phyloP scores from a whole-genome alignment of 2,329 filamentous ascomycete species.

The Diaporthe amygdali region DNA sequence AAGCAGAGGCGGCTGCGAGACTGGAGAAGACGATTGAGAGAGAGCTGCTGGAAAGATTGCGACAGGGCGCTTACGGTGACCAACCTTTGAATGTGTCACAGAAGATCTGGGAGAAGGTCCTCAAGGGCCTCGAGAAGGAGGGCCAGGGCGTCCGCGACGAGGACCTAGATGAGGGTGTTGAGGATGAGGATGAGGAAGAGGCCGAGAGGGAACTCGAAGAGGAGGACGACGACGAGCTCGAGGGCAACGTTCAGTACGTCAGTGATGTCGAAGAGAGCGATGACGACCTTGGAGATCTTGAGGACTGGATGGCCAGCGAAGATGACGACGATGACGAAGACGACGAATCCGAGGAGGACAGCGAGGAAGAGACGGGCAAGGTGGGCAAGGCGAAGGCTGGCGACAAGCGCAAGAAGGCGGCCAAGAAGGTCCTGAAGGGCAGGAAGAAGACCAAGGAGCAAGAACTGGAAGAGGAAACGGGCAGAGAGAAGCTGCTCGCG shows the following conservation, averaged over 20 bases:
- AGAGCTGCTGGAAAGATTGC: constrained; percentile 87
- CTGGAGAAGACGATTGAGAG: constrained; percentile 95
- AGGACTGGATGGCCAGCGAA: constrained; percentile 91
- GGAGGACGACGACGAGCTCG: constrained; percentile 74
- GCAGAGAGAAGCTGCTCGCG: constrained; percentile 45
- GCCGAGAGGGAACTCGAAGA: constrained; percentile 69
- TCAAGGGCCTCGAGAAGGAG: constrained; percentile 85
- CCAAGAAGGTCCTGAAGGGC: constrained; percentile 52
- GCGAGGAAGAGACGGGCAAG: constrained; percentile 36
- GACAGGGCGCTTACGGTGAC: constrained; percentile 93
- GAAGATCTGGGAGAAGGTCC: constrained; percentile 95
- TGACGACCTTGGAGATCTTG: constrained; percentile 78
- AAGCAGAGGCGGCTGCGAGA: constrained; percentile 83
- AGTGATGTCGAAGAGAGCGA: constrained; percentile 88
- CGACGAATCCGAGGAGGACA: constrained; percentile 54
- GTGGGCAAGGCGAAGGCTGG: constrained; percentile 63
- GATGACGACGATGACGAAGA: constrained; percentile 66
- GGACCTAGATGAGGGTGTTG: constrained; percentile 87
- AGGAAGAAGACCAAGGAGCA: constrained; percentile 75
- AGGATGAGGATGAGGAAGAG: constrained; percentile 73
- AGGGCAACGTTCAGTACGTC: constrained; percentile 87
- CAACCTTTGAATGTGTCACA: constrained; percentile 95
- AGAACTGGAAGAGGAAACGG: constrained; percentile 70
- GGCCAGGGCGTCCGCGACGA: constrained; percentile 84
- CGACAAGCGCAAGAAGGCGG: constrained; percentile 60